Base-by-base conservation (phyloP, 495 filamentous ascomycete genomes). In the Penicillium lividum region DNA sequence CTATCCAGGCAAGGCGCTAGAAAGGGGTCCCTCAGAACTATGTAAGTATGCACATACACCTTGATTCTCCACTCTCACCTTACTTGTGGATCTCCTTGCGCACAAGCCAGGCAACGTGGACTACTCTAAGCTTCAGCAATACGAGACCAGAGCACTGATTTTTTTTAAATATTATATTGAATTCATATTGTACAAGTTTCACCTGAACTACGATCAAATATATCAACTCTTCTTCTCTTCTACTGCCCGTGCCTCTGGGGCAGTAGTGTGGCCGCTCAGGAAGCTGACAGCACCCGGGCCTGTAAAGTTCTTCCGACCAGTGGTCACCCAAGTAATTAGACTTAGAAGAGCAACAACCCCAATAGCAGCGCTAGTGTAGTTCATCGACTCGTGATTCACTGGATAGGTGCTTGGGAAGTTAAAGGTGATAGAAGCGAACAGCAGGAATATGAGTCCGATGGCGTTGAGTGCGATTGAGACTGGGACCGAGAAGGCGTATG, bases 301-400 rank as follows among this genome's bases (percentile, higher is more conserved):
- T 6, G 77, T 81, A 56, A 84, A 86, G 5, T 73, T 56, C 58
- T 78, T 80, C 45, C 75, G 54, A 0, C 80, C 83, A 10, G 77
- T 80, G 5, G 75, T 78, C 10, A 82, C 47, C 83, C 83, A 86
- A 0, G 81, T 84, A 4, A 82, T 57, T 0, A 77, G 13, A 34
- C 74, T 79, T 25, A 86, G 73, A 16, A 84, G 57, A 46, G 69
- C 82, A 52, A 84, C 77, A 7, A 82, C 70, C 3, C 82, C 83
- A 55, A 84, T 73, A 0, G 83, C 82, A 15, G 83, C 82, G 42
- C 73, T 78, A 0, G 81, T 83, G 59, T 85, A 85, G 54, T 85
- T 86, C 83, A 86, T 85, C 36, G 82, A 79, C 8, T 78, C 71
- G 5, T 73, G 64, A 7, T 65, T 71, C 2, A 86, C 81, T 0